Base-by-base conservation (phyloP, 1,284 basidiomycete genomes). In the Ceratobasidium sp. region DNA sequence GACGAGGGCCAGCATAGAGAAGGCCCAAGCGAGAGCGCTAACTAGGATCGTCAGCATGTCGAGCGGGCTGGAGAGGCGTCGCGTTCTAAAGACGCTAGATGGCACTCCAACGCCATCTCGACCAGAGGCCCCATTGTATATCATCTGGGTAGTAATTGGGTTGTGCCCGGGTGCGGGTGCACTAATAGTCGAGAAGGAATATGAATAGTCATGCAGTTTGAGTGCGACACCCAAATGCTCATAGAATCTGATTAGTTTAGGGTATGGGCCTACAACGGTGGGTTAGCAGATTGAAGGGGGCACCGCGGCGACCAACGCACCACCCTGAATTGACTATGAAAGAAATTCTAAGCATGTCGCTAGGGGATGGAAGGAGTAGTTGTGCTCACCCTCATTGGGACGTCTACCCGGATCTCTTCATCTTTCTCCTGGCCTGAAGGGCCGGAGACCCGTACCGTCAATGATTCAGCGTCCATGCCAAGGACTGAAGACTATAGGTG, bases 81-180 rank as follows among this genome's bases (percentile, higher is more conserved):
- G 52, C 2, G 78, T 64, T 51, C 71, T 54, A 71, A 78, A 80
- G 22, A 79, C 34, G 22, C 73, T 52, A 77, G 85, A 86, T 4
- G 86, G 91, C 80, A 88, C 86, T 79, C 88, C 86, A 65, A 90
- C 80, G 4, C 90, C 89, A 11, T 81, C 83, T 17, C 83, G 82
- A 2, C 91, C 92, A 9, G 89, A 91, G 0, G 85, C 83, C 5
- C 92, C 92, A 59, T 91, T 89, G 82, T 94, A 91, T 66, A 92
- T 88, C 81, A 90, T 86, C 44, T 86, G 87, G 0, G 90, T 85
- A 34, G 82, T 84, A 44, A 88, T 85, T 40, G 51, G 67, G 5
- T 77, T 71, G 46, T 81, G 78, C 37, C 54, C 29, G 56, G 77
- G 59, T 65, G 67, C 59, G n/a, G 79, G 66, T 40, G 83, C 81